Base-by-base conservation (phyloP, 106 monocot species). In the Iris macrosiphon region DNA sequence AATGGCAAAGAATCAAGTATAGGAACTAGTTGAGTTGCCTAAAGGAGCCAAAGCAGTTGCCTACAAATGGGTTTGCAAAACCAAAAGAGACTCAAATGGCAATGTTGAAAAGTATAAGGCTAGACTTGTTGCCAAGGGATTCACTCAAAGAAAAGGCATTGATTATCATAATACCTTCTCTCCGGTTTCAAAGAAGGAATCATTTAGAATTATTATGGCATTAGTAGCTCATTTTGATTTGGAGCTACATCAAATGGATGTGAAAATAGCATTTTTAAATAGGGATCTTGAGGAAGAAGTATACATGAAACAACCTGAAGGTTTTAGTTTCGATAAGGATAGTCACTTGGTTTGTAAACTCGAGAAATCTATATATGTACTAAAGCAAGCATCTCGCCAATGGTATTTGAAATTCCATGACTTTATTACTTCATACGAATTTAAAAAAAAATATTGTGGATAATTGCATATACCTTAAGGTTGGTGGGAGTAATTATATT, bases 201-300 rank as follows among this genome's bases (percentile, higher is more conserved):
- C 43, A 43, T 43, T 43, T 43, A 43, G n/a, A 13, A 43, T 43
- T 16, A 43, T 43, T 16, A 43, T 43, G 43, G 43, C 43, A 3
- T 43, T 43, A 13, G 43, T 43, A 43, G 43, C 43, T 43, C 43
- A 43, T 43, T 43, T 43, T 16, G 43, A 43, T 43, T 43, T 43
- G 14, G 43, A 43, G 43, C 43, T 43, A 9, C 43, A 43, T 43
- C 43, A 43, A 43, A 43, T 43, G 43, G 43, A 13, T 13, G 43
- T 43, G 3, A 43, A 16, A 43, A 16, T 3, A 3, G n/a, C n/a
- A n/a, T n/a, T n/a, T n/a, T n/a, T n/a, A n/a, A n/a, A n/a, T n/a
- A n/a, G n/a, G n/a, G n/a, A n/a, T n/a, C n/a, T n/a, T n/a, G n/a
- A n/a, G n/a, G n/a, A n/a, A n/a, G n/a, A n/a, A n/a, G n/a, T n/a